Evolutionary conservation across 805 yeast species (phyloP).

Genomic region (Candida schatavii): DNA sequence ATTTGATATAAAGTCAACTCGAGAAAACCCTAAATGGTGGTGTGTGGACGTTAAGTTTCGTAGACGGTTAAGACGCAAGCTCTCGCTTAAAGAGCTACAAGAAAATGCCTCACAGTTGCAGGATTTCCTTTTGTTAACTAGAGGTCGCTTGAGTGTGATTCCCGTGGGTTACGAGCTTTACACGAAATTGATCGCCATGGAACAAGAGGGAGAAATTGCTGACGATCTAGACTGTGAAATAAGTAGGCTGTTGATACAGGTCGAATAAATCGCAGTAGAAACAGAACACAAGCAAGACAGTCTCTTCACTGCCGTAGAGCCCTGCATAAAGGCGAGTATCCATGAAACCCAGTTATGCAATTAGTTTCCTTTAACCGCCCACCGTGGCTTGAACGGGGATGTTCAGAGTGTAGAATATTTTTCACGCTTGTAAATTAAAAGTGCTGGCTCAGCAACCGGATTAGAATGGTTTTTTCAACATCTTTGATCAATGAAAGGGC

Average conservation of each 20-base stretch:
- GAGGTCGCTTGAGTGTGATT: conserved; percentile 51
- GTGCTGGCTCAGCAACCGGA: too few relatives aligned
- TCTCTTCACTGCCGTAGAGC: too few relatives aligned
- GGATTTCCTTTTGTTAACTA: conserved; percentile 44
- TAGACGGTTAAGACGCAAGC: conserved; percentile 41
- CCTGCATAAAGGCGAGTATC: too few relatives aligned
- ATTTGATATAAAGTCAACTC: conserved; percentile 45
- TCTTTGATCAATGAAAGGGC: too few relatives aligned
- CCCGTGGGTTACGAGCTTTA: conserved; percentile 38
- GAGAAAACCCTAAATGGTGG: conserved; percentile 52
- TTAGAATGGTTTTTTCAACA: too few relatives aligned
- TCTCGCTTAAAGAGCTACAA: conserved; percentile 40
- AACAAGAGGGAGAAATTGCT: conserved; percentile 17
- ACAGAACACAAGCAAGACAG: too few relatives aligned
- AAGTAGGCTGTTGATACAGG: conserved; percentile 12
- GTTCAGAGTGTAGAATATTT: too few relatives aligned
- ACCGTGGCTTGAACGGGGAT: too few relatives aligned
- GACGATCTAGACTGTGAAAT: conserved; percentile 34
- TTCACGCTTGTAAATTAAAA: too few relatives aligned
- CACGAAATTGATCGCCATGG: conserved; percentile 41
- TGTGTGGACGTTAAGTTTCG: conserved; percentile 49
- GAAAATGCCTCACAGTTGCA: conserved; percentile 22
- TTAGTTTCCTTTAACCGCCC: too few relatives aligned
- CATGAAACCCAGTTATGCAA: too few relatives aligned
- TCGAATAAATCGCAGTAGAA: neutral